These are phyloP conservation scores for Solanum rostratum DNA, from an alignment of 257 asterid species.

Conservation along the genomic window DNA sequence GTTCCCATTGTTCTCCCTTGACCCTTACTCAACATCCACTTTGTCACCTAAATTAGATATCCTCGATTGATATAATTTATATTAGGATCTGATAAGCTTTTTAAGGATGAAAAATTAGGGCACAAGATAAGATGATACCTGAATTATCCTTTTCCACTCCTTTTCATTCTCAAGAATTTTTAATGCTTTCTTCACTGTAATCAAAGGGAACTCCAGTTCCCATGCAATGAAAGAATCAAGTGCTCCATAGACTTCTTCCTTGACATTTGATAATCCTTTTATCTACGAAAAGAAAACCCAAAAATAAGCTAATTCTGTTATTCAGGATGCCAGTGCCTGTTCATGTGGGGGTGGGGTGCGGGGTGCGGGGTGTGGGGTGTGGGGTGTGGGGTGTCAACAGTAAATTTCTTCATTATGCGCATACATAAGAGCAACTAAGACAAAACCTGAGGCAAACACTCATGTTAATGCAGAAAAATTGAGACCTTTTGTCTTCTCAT, in stretches of 20 bases:
- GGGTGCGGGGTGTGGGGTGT: background rate
- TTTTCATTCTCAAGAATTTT: constrained; percentile 68
- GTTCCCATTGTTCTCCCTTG: constrained; percentile 98
- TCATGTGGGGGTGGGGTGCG: background rate
- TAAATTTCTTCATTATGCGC: background rate
- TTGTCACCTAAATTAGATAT: constrained; percentile 41
- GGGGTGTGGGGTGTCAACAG: background rate
- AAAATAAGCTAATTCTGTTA: background rate
- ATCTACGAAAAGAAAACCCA: constrained; percentile 28
- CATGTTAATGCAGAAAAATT: background rate
- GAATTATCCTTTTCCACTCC: constrained; percentile 90
- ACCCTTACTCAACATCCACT: constrained; percentile 97
- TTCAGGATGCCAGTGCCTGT: background rate
- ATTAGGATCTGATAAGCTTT: background rate
- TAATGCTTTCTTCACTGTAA: constrained; percentile 84
- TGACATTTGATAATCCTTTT: constrained; percentile 79
- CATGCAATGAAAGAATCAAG: constrained; percentile 96
- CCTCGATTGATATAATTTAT: background rate
- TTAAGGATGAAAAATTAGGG: background rate
- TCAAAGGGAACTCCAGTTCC: constrained; percentile 92
- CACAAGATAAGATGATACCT: constrained; percentile 26
- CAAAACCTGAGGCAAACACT: background rate
- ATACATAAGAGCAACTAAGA: background rate
- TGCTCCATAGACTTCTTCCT: constrained; percentile 92
- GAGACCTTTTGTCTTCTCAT: background rate